Evolutionary conservation across 331 rosid genomes (phyloP).

Genomic region (Saraca asoca): DNA sequence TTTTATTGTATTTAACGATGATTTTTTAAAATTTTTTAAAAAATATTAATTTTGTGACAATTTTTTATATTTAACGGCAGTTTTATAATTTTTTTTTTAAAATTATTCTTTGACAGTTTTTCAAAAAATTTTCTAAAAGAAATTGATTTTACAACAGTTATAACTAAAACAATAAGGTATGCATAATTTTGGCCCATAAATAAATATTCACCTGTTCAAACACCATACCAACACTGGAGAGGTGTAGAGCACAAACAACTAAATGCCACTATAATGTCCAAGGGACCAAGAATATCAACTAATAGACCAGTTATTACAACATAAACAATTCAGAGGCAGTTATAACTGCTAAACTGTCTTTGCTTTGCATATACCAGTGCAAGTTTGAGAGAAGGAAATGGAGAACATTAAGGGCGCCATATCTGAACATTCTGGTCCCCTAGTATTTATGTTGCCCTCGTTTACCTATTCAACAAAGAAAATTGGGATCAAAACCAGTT

Average conservation of each 20-base stretch:
- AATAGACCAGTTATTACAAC: constrained; percentile 31
- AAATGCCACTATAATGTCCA: not conserved
- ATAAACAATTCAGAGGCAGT: constrained; percentile 23
- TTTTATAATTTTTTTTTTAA: no score
- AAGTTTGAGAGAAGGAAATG: constrained; percentile 94
- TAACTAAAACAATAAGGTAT: no score
- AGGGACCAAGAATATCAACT: constrained; percentile 34
- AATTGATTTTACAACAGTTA: no score
- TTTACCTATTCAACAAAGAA: constrained; percentile 67
- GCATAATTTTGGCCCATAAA: no score
- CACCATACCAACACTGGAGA: constrained; percentile 28
- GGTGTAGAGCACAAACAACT: constrained; percentile 20
- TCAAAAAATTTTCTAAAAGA: no score
- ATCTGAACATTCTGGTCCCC: constrained; percentile 96
- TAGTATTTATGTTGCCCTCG: constrained; percentile 88
- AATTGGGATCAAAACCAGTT: constrained; percentile 13
- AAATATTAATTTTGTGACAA: no score
- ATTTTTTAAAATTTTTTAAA: no score
- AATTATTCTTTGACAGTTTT: no score
- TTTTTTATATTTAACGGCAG: no score
- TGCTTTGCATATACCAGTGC: constrained; percentile 65
- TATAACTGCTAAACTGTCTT: not conserved
- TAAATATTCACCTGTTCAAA: constrained; percentile 90
- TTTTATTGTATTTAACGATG: no score
- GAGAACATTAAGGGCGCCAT: constrained; percentile 76